These are phyloP conservation scores for Tremellales sp. DNA, from an alignment of 1,284 basidiomycete species.

Conservation along the genomic window DNA sequence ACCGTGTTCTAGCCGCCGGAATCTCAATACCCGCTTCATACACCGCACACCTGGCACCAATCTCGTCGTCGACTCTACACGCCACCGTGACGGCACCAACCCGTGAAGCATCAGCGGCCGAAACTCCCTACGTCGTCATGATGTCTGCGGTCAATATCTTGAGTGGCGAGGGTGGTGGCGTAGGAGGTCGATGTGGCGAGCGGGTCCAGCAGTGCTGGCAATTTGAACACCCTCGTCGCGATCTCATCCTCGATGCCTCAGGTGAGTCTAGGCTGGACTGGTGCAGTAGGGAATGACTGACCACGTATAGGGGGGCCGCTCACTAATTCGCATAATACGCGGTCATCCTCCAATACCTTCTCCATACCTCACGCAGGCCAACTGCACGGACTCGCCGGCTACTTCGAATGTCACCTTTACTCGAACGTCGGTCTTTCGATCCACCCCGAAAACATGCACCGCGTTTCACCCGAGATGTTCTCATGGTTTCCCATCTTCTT, in stretches of 20 bases:
- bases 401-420: constrained; percentile 94
- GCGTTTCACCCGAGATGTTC: constrained; percentile 88
- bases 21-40: constrained; percentile 97
- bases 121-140: constrained; percentile 98
- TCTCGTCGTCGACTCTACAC: constrained; percentile 88
- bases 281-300: background rate
- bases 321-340: constrained; percentile 83
- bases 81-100: constrained; percentile 60
- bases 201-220: constrained; percentile 95
- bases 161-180: constrained; percentile 61
- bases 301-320: constrained; percentile 67
- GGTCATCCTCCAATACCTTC: constrained; percentile 76
- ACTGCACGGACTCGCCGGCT: constrained; percentile 96
- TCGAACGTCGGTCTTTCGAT: constrained; percentile 85
- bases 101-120: constrained; percentile 59
- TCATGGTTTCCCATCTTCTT: constrained; percentile 99
- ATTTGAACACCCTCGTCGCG: constrained; percentile 86
- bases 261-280: constrained; percentile 52
- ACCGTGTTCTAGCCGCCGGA: constrained; percentile 49
- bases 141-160: constrained; percentile 87
- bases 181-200: constrained; percentile 64
- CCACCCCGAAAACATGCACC: constrained; percentile 79
- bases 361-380: constrained; percentile 90
- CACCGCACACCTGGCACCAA: constrained; percentile 86
- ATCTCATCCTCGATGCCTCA: constrained; percentile 65